These are phyloP conservation scores for Fusarium pseudonygamai DNA, from an alignment of 2,329 filamentous ascomycete genomes.

Conservation along the genomic window DNA sequence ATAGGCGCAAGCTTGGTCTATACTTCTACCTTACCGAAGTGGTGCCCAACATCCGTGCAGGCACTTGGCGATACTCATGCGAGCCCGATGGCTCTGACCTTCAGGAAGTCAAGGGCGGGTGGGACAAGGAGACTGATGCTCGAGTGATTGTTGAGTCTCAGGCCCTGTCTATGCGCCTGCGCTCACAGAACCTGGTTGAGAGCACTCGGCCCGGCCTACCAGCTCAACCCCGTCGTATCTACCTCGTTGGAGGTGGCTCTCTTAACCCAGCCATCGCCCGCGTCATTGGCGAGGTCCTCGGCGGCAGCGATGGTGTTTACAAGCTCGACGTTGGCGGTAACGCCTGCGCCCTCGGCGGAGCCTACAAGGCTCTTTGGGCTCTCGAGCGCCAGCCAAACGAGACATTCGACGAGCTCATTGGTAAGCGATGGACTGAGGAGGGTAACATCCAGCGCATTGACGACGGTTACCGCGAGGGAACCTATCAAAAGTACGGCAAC, in stretches of 20 bases:
- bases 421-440: constrained; percentile 84
- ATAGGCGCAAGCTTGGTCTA: constrained; percentile 84
- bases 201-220: constrained; percentile 67
- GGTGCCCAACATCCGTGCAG: constrained; percentile 87
- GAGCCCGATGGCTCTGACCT: constrained; percentile 64
- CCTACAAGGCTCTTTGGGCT: constrained; percentile 97
- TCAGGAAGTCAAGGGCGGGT: constrained; percentile 44
- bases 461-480: constrained; percentile 77
- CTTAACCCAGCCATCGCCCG: constrained; percentile 89
- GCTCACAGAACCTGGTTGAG: constrained; percentile 79
- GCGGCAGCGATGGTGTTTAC: constrained; percentile 89
- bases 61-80: constrained; percentile 84
- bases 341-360: constrained; percentile 91
- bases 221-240: constrained; percentile 86
- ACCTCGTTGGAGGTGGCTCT: constrained; percentile 92
- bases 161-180: constrained; percentile 87
- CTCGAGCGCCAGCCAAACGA: constrained; percentile 74
- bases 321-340: constrained; percentile 94
- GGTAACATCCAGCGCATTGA: constrained; percentile 85
- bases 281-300: constrained; percentile 87
- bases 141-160: constrained; percentile 94
- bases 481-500: constrained; percentile 81
- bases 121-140: constrained; percentile 75
- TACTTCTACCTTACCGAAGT: constrained; percentile 97
- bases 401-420: constrained; percentile 90